phyloP scores from a whole-genome alignment of 805 yeast genomes.

The Lipomyces chichibuensis region DNA sequence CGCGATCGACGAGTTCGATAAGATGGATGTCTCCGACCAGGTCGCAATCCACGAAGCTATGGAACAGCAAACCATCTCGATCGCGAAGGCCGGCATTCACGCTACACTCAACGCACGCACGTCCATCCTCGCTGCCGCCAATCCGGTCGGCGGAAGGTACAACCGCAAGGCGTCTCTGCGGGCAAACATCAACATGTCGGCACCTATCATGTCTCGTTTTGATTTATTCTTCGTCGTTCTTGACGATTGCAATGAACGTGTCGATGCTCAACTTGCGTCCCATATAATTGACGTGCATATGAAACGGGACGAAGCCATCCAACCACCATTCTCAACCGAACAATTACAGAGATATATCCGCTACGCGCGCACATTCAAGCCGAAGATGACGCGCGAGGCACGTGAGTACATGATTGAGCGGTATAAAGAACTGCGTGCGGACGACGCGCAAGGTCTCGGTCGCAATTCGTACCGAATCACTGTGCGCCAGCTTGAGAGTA shows the following conservation, averaged over 20 bases:
- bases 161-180: slow-evolving; percentile 82
- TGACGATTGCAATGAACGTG: slow-evolving; percentile 90
- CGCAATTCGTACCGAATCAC: slow-evolving; percentile 90
- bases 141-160: slow-evolving; percentile 96
- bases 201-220: slow-evolving; percentile 98
- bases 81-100: slow-evolving; percentile 98
- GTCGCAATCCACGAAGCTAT: slow-evolving; percentile 99
- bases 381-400: slow-evolving; percentile 80
- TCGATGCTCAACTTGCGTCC: slow-evolving; percentile 86
- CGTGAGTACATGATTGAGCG: slow-evolving; percentile 72
- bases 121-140: slow-evolving; percentile 97
- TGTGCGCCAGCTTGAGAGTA: slow-evolving; percentile 93
- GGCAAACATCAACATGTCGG: slow-evolving; percentile 90
- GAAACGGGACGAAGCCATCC: slow-evolving; percentile 84
- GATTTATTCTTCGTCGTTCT: slow-evolving; percentile 92
- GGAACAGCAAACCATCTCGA: slow-evolving; percentile 99
- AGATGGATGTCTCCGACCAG: slow-evolving; percentile 94
- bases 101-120: slow-evolving; percentile 97
- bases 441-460: slow-evolving; percentile 84
- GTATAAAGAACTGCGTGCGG: slow-evolving; percentile 82
- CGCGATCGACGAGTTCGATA: slow-evolving; percentile 97
- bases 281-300: slow-evolving; percentile 93
- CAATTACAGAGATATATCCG: slow-evolving; percentile 85
- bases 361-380: slow-evolving; percentile 92
- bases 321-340: slow-evolving; percentile 86